A percentile compares a stretch with the other conserved stretches of the same genome.
phyloP scores from a whole-genome alignment of 345 rosid species.

The Brassica juncea region DNA sequence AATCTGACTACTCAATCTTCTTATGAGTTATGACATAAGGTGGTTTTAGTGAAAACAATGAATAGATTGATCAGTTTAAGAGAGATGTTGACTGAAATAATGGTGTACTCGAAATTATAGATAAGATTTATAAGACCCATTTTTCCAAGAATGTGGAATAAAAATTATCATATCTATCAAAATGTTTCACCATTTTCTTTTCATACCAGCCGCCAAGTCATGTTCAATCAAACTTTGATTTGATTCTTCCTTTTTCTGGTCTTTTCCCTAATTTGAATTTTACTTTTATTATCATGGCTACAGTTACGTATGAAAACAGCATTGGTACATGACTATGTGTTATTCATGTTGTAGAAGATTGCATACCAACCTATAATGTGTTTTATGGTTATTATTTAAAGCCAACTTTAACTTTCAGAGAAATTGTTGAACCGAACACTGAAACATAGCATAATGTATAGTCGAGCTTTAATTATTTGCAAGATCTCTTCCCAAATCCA shows the following conservation, averaged over 20 bases:
- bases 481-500: background rate
- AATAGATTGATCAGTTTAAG: background rate
- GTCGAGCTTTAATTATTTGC: background rate
- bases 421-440: no score
- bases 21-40: background rate
- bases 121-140: background rate
- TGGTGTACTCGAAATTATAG: background rate
- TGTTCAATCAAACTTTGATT: background rate
- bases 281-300: background rate
- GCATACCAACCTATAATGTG: background rate
- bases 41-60: background rate
- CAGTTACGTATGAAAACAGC: background rate
- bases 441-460: background rate
- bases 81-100: background rate
- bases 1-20: background rate
- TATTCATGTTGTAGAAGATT: background rate
- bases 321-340: background rate
- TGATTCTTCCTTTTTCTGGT: background rate
- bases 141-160: background rate
- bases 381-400: background rate
- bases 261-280: background rate
- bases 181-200: slow-evolving; percentile 2
- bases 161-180: background rate
- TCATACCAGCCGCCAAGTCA: slow-evolving; percentile 1
- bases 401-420: background rate